Evolutionary conservation across 345 rosid genomes (phyloP), one percentile per base, ranked within the genome.

Genomic region (Sisymbrium altissimum): DNA sequence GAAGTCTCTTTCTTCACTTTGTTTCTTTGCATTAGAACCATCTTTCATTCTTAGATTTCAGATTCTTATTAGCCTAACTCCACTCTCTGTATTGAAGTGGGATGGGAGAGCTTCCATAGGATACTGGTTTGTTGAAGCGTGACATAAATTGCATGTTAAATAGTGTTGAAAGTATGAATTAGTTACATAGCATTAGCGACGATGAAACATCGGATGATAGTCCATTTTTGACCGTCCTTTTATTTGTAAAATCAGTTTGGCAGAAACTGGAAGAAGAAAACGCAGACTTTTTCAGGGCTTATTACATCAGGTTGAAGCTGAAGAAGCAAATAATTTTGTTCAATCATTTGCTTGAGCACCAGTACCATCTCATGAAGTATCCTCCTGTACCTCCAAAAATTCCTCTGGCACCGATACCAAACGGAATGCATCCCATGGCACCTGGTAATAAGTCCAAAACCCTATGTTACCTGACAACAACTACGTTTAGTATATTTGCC

Each of bases 201-300:
- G 14, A 44, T 46, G 54, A 48, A 17, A 46, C 71, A 54, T 55
- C 40, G 9, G 57, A 19, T 55, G 7, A 43, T 21, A 7, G n/a
- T 72, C 40, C 17, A 25, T 18, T 48, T 12, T 32, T 75, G 55
- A 75, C 32, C 10, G 2, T 9, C 9, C 10, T 44, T 1, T 53
- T 15, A 8, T 36, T 14, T 64, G 48, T 40, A 43, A 67, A 43
- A 80, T 64, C 75, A 95, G 99, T 95, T 64, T 96, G 99, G 99
- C 98, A 92, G 90, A 96, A 96, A 83, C 69, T 96, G 86, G 99
- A 96, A 85, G 99, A 96, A 82, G 99, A 96, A 72, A 96, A 96
- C 78, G 87, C 86, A 21, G 97, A 88, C 54, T 96, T 96, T 78
- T 96, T 96, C 85, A 85, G 96, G 83, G 92, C 93, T 38, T 96